Conservation (phyloP, 768 basidiomycete genomes). For the Sporobolomyces pararoseus region DNA sequence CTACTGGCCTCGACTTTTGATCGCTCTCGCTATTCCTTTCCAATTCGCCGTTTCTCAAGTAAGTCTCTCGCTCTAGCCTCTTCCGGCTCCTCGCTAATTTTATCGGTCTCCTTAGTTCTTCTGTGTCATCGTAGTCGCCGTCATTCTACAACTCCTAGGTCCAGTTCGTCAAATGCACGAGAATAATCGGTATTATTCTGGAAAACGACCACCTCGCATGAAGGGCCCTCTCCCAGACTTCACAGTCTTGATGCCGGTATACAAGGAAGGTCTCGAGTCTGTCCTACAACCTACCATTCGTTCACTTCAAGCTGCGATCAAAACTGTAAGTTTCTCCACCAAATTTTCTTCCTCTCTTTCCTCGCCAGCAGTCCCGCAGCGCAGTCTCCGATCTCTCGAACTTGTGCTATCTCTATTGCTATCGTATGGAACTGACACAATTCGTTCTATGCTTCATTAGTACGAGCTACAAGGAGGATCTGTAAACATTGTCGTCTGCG, state of each 20-base stretch:
- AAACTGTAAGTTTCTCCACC: constrained; percentile 14
- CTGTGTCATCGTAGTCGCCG: constrained; percentile 27
- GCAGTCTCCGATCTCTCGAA: too few relatives aligned
- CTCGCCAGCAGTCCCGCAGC: too few relatives aligned
- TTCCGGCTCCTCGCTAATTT: too few relatives aligned
- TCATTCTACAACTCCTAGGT: constrained; percentile 22
- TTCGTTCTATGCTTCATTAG: too few relatives aligned
- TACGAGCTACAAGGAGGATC: constrained; percentile 85
- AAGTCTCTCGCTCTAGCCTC: background rate
- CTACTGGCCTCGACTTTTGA: constrained; percentile 28
- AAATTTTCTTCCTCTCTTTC: too few relatives aligned
- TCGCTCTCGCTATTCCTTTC: constrained; percentile 27
- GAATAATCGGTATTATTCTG: constrained; percentile 27
- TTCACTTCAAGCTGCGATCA: constrained; percentile 35
- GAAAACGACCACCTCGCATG: constrained; percentile 16
- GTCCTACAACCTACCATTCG: constrained; percentile 45
- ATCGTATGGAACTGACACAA: too few relatives aligned
- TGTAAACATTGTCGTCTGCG: constrained; percentile 72
- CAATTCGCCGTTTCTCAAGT: constrained; percentile 33
- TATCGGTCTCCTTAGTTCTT: constrained; percentile 12
- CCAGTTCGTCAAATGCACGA: constrained; percentile 30
- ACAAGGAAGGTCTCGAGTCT: constrained; percentile 45
- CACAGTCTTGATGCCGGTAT: constrained; percentile 13
- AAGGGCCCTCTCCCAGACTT: constrained; percentile 21
- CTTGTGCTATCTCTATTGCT: too few relatives aligned